Percentiles rank a stretch among this genome's conserved stretches.
phyloP scores from a whole-genome alignment of 2,329 filamentous ascomycete genomes.

The Cytospora chrysosperma region DNA sequence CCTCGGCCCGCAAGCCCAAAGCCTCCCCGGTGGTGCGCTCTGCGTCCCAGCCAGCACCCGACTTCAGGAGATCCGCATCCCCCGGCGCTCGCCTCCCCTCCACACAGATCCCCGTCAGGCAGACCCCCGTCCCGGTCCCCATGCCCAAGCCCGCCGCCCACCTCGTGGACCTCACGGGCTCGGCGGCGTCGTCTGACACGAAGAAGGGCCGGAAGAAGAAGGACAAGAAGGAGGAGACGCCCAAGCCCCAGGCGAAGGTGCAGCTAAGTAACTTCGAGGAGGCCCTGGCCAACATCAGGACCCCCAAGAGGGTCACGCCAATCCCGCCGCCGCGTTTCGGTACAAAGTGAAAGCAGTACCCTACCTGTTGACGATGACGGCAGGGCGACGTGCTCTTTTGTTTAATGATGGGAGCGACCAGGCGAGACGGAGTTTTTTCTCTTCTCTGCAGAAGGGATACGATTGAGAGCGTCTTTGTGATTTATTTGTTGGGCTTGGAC shows the following conservation, averaged over 20 bases:
- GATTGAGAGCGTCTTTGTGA: background rate
- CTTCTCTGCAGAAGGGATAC: background rate
- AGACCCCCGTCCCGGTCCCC: conserved; percentile 20
- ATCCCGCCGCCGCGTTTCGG: conserved; percentile 13
- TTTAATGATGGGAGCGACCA: background rate
- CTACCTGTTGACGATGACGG: background rate
- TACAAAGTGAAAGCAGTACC: background rate
- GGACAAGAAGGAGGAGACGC: conserved; percentile 11
- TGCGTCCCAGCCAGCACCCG: conserved; percentile 9
- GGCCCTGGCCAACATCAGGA: background rate
- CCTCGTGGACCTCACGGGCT: background rate
- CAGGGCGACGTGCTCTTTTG: background rate
- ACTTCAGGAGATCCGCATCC: conserved; percentile 6
- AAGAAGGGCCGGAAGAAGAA: conserved; percentile 16
- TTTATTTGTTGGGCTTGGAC: background rate
- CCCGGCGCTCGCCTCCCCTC: conserved; percentile 16
- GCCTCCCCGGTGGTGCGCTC: conserved; percentile 21
- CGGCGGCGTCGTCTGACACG: background rate
- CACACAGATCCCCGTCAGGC: conserved; percentile 13
- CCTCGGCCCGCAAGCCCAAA: background rate
- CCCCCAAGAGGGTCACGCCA: conserved; percentile 13
- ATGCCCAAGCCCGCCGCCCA: background rate
- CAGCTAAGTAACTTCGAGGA: background rate
- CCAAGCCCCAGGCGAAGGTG: background rate
- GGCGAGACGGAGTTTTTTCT: background rate